Base-by-base conservation (phyloP, 169 alveolate species). In the Plasmodium inui region DNA sequence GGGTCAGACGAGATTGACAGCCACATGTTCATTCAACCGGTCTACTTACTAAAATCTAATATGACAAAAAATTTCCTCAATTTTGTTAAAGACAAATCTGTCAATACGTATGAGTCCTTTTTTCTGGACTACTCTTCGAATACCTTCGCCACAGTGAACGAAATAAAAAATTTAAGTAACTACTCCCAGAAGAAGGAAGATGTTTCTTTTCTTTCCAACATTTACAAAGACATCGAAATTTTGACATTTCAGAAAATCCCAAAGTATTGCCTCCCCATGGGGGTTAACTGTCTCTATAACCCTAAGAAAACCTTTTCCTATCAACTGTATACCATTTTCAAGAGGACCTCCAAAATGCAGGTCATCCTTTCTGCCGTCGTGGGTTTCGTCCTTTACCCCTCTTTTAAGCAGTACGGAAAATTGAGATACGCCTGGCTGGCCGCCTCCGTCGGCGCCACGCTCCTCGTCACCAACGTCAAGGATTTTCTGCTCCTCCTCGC, bases 151-250 rank as follows among this genome's bases (percentile, higher is more conserved):
- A 6, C 73, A 32, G 46, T 89, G 8, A 80, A 89, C 32, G 94
- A 89, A 46, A 89, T 89, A 44, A 89, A 89, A 78, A 78, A 89
- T 39, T 89, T 89, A 70, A 89, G 94, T 37, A 67, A 89, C 34
- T 89, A 89, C 46, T 89, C 94, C 7, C 84, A 89, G 72, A 67
- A 79, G 19, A 89, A 79, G 46, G 89, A 89, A 0, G 94, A 89
- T 28, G 3, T 89, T 41, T 34, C 85, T 4, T 89, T 89, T 41
- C 89, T 89, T 3, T 19, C 41, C 28, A 89, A 89, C n/a, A 89
- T 89, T 46, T 89, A 89, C 74, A 89, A 89, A 72, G 94, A 89
- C 82, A 89, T 89, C 0, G 94, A 89, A 79, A 89, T 89, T 28
- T 78, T 89, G 37, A 76, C 41, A n/a, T 89, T 89, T 78, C 79